A percentile compares a stretch with the other conserved stretches of the same genome.
Evolutionary conservation across 768 basidiomycete genomes (phyloP).

Genomic region (Mycena maculata): DNA sequence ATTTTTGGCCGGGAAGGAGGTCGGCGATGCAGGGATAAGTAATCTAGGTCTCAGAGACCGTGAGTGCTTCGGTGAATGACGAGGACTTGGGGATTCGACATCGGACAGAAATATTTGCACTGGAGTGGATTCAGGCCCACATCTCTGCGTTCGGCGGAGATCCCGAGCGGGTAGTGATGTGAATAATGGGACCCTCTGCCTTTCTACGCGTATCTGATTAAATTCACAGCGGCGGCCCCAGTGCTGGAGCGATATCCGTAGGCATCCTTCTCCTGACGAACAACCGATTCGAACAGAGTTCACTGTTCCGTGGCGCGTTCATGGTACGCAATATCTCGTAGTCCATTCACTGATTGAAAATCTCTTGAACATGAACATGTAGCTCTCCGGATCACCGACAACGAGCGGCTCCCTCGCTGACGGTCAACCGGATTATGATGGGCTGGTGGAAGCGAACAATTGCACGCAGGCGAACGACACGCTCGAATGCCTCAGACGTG

Average conservation of each 20-base stretch:
- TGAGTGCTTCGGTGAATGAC: not conserved
- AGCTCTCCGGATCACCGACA: not conserved
- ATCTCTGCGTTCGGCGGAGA: slow-evolving; percentile 21
- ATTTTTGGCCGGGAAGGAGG: slow-evolving; percentile 29
- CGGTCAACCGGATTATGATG: slow-evolving; percentile 13
- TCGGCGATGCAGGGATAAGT: slow-evolving; percentile 20
- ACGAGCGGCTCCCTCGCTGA: not conserved
- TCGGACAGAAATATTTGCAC: slow-evolving; percentile 22
- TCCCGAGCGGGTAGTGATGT: slow-evolving; percentile 17
- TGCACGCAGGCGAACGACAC: slow-evolving; percentile 44
- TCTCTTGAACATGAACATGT: no score
- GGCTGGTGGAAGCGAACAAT: slow-evolving; percentile 12
- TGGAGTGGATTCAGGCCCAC: slow-evolving; percentile 23
- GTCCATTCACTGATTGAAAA: not conserved
- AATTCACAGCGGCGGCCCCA: slow-evolving; percentile 16
- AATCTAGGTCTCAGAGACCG: slow-evolving; percentile 35
- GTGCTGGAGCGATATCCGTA: slow-evolving; percentile 24
- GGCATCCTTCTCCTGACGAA: slow-evolving; percentile 11
- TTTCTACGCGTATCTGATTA: no score
- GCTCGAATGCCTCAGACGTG: slow-evolving; percentile 47
- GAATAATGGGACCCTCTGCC: not conserved
- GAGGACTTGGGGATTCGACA: not conserved
- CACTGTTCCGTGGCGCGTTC: slow-evolving; percentile 24
- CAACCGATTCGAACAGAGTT: slow-evolving; percentile 5
- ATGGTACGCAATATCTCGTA: slow-evolving; percentile 24